Evolutionary conservation across 345 rosid genomes (phyloP).

Genomic region (Acer saccharum): DNA sequence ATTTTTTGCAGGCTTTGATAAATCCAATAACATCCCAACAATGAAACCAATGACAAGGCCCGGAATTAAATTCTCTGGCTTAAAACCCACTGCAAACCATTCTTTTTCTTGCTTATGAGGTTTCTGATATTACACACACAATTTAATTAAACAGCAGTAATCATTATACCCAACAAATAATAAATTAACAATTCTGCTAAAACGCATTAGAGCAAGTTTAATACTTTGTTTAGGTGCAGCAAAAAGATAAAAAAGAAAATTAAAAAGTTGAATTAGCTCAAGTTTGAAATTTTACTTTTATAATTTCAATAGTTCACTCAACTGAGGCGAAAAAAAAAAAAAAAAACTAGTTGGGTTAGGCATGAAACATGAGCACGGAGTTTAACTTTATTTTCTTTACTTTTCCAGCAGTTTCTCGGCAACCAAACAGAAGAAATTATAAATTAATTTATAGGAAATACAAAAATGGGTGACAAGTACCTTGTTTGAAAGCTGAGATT

Average conservation of each 20-base stretch:
- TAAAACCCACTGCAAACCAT: slow-evolving; percentile 66
- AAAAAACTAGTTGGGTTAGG: neutral
- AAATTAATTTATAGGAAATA: neutral
- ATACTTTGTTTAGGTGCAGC: too few species aligned
- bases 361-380: neutral
- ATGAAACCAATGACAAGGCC: slow-evolving; percentile 87
- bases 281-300: too few species aligned
- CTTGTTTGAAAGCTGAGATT: slow-evolving; percentile 33
- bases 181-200: too few species aligned
- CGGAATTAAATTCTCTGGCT: slow-evolving; percentile 75
- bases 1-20: slow-evolving; percentile 49
- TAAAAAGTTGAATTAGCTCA: too few species aligned
- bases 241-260: too few species aligned
- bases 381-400: neutral
- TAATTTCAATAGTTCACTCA: neutral
- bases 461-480: slow-evolving; percentile 6
- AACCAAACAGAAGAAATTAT: neutral
- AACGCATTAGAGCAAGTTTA: too few species aligned
- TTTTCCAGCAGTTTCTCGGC: neutral
- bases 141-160: neutral
- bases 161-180: neutral
- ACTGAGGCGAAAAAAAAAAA: neutral
- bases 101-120: slow-evolving; percentile 54
- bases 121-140: slow-evolving; percentile 25
- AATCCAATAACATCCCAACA: slow-evolving; percentile 74